Percentiles rank a stretch among this genome's conserved stretches.
Conservation (phyloP, 192 early-diverging fungal species). For the Linnemannia exigua region DNA sequence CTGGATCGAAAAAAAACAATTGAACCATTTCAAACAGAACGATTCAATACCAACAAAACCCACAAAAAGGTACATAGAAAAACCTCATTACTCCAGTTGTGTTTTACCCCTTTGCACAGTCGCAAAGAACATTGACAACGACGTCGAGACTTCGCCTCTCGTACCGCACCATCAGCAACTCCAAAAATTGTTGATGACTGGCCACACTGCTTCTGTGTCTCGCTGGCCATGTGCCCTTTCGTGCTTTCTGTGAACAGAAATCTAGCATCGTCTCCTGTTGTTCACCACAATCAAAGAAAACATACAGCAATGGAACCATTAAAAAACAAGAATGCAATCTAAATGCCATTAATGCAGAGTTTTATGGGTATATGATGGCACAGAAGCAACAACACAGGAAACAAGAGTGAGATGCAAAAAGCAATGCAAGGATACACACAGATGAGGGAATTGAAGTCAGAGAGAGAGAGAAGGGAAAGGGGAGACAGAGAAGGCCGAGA, state of each 20-base stretch:
- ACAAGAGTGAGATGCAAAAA: conserved; percentile 2
- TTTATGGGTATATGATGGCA: neutral
- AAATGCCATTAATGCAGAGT: conserved; percentile 11
- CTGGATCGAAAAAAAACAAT: conserved; percentile 5
- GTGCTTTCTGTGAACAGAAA: neutral
- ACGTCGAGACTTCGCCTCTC: too few relatives aligned
- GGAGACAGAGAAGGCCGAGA: neutral
- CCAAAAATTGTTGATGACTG: neutral
- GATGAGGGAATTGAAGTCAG: neutral
- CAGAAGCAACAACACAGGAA: neutral
- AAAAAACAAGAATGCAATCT: conserved; percentile 2
- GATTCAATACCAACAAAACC: neutral
- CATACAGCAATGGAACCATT: neutral
- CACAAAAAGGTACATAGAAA: neutral
- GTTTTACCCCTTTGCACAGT: neutral
- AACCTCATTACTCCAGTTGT: neutral
- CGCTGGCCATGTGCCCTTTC: neutral
- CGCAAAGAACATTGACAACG: too few relatives aligned
- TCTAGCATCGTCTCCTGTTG: neutral
- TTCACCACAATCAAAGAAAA: neutral
- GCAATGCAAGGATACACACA: conserved; percentile 1
- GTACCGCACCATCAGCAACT: neutral
- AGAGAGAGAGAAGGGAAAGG: neutral
- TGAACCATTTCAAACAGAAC: neutral
- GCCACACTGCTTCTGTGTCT: neutral